phyloP scores from a whole-genome alignment of 371 early-diverging fungal species.

The Mucor lusitanicus region DNA sequence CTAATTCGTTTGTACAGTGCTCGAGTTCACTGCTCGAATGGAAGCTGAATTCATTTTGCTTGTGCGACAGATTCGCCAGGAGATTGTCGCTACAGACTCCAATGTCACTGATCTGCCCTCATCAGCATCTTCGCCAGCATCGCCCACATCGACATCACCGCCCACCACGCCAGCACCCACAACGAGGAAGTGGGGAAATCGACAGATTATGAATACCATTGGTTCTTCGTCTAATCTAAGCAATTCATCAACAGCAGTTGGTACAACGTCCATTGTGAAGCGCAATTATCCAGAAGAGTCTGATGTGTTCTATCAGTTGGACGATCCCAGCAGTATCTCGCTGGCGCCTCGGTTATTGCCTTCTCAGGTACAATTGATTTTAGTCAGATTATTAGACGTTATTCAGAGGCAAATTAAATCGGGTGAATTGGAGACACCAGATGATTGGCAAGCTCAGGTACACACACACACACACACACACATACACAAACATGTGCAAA shows the following conservation, averaged over 20 bases:
- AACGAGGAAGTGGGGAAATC: slow-evolving; percentile 7
- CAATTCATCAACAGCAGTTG: not conserved
- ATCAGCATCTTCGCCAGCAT: not conserved
- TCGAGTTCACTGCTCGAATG: slow-evolving; percentile 23
- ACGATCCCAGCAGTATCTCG: slow-evolving; percentile 29
- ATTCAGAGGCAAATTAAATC: slow-evolving; percentile 25
- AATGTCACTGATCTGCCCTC: not conserved
- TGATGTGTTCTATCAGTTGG: slow-evolving; percentile 23
- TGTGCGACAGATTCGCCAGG: slow-evolving; percentile 4
- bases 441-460: slow-evolving; percentile 43
- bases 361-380: slow-evolving; percentile 16
- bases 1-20: slow-evolving; percentile 4
- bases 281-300: not conserved
- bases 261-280: not conserved
- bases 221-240: not conserved
- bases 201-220: not conserved
- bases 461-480: not conserved
- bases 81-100: not conserved
- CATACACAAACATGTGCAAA: not conserved
- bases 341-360: slow-evolving; percentile 11
- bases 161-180: not conserved
- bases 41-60: slow-evolving; percentile 22
- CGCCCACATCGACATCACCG: not conserved
- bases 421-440: slow-evolving; percentile 21
- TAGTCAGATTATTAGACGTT: slow-evolving; percentile 21